Evolutionary conservation across 1,284 basidiomycete species (phyloP).

Genomic region (Ceratorhiza oryzae-sativae): DNA sequence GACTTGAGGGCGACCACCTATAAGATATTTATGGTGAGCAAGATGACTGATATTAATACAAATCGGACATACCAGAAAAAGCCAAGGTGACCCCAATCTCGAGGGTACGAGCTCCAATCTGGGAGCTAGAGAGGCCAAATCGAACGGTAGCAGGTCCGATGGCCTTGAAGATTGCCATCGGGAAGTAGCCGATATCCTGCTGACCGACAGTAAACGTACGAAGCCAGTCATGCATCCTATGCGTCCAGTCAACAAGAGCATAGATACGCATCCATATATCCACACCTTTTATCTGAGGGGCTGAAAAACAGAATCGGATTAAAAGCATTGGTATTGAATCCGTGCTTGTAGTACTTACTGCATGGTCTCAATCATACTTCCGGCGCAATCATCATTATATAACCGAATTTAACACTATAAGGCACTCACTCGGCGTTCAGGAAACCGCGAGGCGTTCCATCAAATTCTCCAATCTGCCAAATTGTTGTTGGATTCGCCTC

Average conservation of each 20-base stretch:
- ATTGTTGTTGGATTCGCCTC: slow-evolving; percentile 53
- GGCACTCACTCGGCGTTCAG: slow-evolving; percentile 55
- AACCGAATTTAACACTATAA: background rate
- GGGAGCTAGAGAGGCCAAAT: slow-evolving; percentile 31
- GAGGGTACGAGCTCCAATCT: slow-evolving; percentile 38
- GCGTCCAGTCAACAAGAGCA: background rate
- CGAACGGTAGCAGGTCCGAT: slow-evolving; percentile 38
- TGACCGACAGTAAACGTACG: slow-evolving; percentile 52
- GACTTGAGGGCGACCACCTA: slow-evolving; percentile 40
- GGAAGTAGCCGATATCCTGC: slow-evolving; percentile 48
- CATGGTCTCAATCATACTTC: slow-evolving; percentile 59
- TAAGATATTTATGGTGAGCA: background rate
- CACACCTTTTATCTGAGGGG: slow-evolving; percentile 26
- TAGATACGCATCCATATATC: background rate
- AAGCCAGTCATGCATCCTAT: slow-evolving; percentile 56
- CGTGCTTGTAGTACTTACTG: slow-evolving; percentile 53
- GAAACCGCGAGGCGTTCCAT: slow-evolving; percentile 58
- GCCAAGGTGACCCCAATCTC: slow-evolving; percentile 36
- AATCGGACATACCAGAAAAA: slow-evolving; percentile 29
- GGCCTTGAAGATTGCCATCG: slow-evolving; percentile 55
- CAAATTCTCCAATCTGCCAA: slow-evolving; percentile 59
- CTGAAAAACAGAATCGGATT: background rate
- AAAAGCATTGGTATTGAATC: background rate
- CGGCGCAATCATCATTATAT: background rate
- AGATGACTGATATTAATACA: background rate